Evolutionary conservation across 202 grass and related monocot genomes (phyloP), one percentile per base, ranked within the genome.

Genomic region (Musa balbisiana): DNA sequence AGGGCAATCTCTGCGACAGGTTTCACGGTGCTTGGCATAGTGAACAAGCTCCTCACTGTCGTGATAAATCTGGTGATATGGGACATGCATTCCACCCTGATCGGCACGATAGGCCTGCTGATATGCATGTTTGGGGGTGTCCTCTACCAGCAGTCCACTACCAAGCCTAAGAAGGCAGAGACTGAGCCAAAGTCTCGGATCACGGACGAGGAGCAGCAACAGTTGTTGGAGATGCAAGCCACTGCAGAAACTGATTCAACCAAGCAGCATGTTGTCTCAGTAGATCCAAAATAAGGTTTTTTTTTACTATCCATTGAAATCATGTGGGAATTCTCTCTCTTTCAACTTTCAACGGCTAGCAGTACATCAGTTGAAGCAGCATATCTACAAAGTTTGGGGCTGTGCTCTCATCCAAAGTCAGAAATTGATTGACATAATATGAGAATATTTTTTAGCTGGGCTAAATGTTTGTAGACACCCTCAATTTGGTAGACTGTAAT

Each of bases 21-120:
- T 49, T 96, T 96, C 75, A 96, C 90, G 6, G 92, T 96, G 25
- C 83, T 96, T 0, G 92, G 92, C 71, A 90, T 90, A 72, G 89
- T 96, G 77, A 96, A 96, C 80, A 96, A 96, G 80, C 86, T 96
- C 17, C 75, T 96, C 54, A 96, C 90, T 15, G 90, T 92, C 10
- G 87, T 83, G 78, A 90, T 96, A 55, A 92, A 96, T 87, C 76
- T 92, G 78, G 80, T 96, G 80, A 92, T 96, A 73, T 92, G 90
- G 93, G 90, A 96, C 81, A 90, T 91, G 54, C 93, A 96, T 69
- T 59, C 87, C 16, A 90, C 87, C 52, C 75, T 88, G 73, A 67
- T 90, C 15, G 93, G 93, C 16, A 96, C 93, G 22, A 75, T 92
- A 60, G 93, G 87, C 19, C 84, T 96, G 52, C 73, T 96, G 73